Conservation (phyloP, 2,329 filamentous ascomycete species). For the Xylaria hypoxylon region DNA sequence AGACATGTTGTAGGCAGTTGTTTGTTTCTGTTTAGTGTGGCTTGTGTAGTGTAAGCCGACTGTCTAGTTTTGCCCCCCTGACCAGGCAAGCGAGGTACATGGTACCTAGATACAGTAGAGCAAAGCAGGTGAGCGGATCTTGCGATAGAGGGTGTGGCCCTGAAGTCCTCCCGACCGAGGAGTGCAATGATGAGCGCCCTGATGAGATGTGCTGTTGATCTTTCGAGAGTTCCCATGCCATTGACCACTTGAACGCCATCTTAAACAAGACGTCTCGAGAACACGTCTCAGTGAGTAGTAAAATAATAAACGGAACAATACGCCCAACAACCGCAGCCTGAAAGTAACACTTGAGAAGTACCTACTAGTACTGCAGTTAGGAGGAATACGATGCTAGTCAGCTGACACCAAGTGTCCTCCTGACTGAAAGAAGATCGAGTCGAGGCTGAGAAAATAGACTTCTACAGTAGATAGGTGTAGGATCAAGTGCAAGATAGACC, state of each 20-base stretch:
- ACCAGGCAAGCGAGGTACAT: slow-evolving; percentile 23
- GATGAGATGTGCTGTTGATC: neutral
- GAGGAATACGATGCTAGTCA: neutral
- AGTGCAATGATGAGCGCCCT: neutral
- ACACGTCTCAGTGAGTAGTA: neutral
- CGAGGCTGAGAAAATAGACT: neutral
- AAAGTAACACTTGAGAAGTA: neutral
- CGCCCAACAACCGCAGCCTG: neutral
- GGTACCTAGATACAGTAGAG: too few relatives aligned
- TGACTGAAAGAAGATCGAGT: slow-evolving; percentile 3
- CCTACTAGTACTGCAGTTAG: neutral
- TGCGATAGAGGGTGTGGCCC: slow-evolving; percentile 21
- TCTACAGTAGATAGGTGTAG: neutral
- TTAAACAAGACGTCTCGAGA: neutral
- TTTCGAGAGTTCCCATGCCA: slow-evolving; percentile 2
- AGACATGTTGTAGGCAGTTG: slow-evolving; percentile 19
- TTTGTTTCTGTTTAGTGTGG: slow-evolving; percentile 20
- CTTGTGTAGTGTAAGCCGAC: slow-evolving; percentile 14
- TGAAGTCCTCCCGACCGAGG: slow-evolving; percentile 12
- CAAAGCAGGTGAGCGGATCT: slow-evolving; percentile 37
- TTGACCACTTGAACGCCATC: slow-evolving; percentile 14
- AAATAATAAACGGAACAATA: neutral
- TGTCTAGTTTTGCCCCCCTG: slow-evolving; percentile 16
- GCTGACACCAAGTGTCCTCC: slow-evolving; percentile 19
- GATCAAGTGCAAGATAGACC: neutral